Evolutionary conservation across 2,329 filamentous ascomycete genomes (phyloP).

Genomic region (Trichoderma lentiforme): DNA sequence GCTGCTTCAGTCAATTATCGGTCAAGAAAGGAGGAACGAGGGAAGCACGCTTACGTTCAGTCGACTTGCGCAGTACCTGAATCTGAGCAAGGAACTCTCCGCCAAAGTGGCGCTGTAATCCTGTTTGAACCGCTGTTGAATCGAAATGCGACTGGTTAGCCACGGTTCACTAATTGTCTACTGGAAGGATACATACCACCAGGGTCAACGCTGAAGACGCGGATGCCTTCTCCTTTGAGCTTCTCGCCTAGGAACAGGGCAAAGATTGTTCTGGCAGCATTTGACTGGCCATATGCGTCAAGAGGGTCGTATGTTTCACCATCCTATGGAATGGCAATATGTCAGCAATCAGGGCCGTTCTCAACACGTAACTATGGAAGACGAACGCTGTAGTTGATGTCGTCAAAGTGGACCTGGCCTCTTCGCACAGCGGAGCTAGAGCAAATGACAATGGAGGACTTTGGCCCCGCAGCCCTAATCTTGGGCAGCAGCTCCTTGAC

Average conservation of each 20-base stretch:
- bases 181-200: constrained; percentile 8
- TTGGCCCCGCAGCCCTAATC: constrained; percentile 7
- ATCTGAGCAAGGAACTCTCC: neutral
- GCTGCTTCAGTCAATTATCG: neutral
- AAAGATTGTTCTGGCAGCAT: constrained; percentile 19
- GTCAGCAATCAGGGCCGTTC: neutral
- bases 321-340: neutral
- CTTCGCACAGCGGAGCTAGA: constrained; percentile 3
- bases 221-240: constrained; percentile 11
- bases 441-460: constrained; percentile 14
- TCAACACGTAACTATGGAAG: neutral
- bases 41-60: neutral
- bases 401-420: constrained; percentile 6
- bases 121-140: neutral
- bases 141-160: neutral
- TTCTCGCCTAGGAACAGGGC: constrained; percentile 16
- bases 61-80: neutral
- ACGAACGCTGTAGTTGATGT: constrained; percentile 13
- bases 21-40: neutral
- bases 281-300: constrained; percentile 16
- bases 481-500: constrained; percentile 45
- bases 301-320: constrained; percentile 11
- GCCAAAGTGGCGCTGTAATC: constrained; percentile 12
- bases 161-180: neutral
- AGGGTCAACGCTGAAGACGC: constrained; percentile 19